Evolutionary conservation across 225 moss, liverwort and hornwort genomes (phyloP).

Genomic region (Polytrichum formosum): DNA sequence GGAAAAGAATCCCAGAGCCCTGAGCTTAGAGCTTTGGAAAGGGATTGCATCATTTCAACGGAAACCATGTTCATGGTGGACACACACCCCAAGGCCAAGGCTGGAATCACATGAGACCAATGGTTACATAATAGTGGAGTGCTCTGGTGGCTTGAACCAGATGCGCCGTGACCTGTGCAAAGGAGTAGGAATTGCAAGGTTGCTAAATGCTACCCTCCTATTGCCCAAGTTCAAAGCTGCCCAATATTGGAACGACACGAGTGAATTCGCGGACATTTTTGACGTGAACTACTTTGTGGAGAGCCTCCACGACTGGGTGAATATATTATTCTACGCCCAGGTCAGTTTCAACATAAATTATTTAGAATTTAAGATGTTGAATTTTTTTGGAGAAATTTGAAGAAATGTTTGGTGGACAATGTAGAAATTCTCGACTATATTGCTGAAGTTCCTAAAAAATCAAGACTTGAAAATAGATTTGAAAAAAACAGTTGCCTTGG

Average conservation of each 20-base stretch:
- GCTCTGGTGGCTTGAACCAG: constrained; percentile 49
- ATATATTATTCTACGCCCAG: neutral
- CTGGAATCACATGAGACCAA: constrained; percentile 11
- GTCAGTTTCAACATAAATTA: too few species aligned
- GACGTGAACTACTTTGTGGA: constrained; percentile 36
- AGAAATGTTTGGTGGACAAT: too few species aligned
- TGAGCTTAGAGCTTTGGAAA: constrained; percentile 1
- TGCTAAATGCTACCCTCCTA: constrained; percentile 47
- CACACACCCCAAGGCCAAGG: neutral
- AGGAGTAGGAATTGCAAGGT: constrained; percentile 41
- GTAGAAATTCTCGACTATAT: too few species aligned
- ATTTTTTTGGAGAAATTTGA: too few species aligned
- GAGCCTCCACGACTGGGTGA: constrained; percentile 30
- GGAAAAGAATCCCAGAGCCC: neutral
- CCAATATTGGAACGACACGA: constrained; percentile 52
- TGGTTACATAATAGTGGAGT: constrained; percentile 31
- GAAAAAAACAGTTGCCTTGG: too few species aligned
- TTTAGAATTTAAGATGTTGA: too few species aligned
- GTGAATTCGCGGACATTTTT: constrained; percentile 41
- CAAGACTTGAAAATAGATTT: too few species aligned
- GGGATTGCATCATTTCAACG: neutral
- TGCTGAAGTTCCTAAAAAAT: too few species aligned
- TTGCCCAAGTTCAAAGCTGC: constrained; percentile 38
- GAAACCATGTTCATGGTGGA: constrained; percentile 8
- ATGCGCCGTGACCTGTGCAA: constrained; percentile 58